Conservation (phyloP, 257 asterid genomes). For the Penstemon newberryi region DNA sequence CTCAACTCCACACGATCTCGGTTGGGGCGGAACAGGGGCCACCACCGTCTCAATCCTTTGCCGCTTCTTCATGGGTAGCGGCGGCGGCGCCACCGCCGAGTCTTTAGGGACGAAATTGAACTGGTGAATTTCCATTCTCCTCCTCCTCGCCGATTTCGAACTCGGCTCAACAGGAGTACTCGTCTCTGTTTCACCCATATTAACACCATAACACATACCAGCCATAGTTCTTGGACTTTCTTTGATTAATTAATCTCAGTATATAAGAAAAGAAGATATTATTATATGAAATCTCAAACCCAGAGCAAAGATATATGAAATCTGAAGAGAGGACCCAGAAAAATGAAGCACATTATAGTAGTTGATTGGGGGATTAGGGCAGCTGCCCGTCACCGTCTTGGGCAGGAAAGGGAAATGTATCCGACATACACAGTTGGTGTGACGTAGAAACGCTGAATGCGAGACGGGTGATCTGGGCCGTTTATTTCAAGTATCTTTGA, state of each 20-base stretch:
- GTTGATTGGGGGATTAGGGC: slow-evolving; percentile 49
- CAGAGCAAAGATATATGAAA: slow-evolving; percentile 21
- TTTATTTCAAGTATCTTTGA: not conserved
- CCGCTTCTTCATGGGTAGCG: slow-evolving; percentile 40
- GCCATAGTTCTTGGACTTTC: slow-evolving; percentile 44
- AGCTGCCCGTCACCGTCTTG: slow-evolving; percentile 86
- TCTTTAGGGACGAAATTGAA: slow-evolving; percentile 64
- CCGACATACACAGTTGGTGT: slow-evolving; percentile 65
- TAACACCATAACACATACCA: slow-evolving; percentile 66
- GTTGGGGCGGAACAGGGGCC: slow-evolving; percentile 15
- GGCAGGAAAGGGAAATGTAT: slow-evolving; percentile 58
- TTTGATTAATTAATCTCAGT: no score
- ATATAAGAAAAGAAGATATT: no score
- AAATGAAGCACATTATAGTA: slow-evolving; percentile 39
- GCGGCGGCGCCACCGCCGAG: slow-evolving; percentile 52
- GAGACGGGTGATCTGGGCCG: slow-evolving; percentile 37
- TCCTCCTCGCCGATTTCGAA: slow-evolving; percentile 58
- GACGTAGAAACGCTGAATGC: slow-evolving; percentile 54
- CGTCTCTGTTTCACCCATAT: slow-evolving; percentile 67
- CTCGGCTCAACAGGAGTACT: slow-evolving; percentile 58
- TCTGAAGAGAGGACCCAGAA: not conserved
- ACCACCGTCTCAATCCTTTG: slow-evolving; percentile 37
- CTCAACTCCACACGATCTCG: no score
- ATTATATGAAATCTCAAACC: no score
- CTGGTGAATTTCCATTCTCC: slow-evolving; percentile 76